phyloP scores from a whole-genome alignment of 768 basidiomycete genomes.

The Macrocybe gigantea region DNA sequence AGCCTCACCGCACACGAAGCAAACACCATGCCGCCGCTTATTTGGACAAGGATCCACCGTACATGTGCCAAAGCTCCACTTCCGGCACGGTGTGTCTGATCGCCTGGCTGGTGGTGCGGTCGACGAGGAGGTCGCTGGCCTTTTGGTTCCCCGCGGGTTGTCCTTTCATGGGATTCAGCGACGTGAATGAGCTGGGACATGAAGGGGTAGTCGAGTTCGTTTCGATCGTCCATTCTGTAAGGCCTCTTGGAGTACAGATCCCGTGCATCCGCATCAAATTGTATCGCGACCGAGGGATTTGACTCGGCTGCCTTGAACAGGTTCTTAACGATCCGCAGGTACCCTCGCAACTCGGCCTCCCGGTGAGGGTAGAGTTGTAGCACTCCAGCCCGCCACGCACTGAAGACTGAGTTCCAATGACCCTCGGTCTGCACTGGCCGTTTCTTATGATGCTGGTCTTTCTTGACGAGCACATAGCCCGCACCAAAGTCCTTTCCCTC shows the following conservation, averaged over 20 bases:
- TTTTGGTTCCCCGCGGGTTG: no score
- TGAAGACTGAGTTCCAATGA: slow-evolving; percentile 11
- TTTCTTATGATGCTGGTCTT: slow-evolving; percentile 2
- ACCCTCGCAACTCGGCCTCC: slow-evolving; percentile 1
- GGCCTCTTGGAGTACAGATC: slow-evolving; percentile 6
- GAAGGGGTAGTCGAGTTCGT: slow-evolving; percentile 3
- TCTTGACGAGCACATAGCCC: neutral
- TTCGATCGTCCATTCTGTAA: slow-evolving; percentile 10
- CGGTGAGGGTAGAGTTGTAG: slow-evolving; percentile 10
- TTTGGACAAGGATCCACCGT: slow-evolving; percentile 3
- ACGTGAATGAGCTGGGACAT: slow-evolving; percentile 4
- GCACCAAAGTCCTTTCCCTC: neutral
- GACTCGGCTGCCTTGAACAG: slow-evolving; percentile 5
- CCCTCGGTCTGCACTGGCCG: slow-evolving; percentile 2
- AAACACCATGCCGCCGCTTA: slow-evolving; percentile 5
- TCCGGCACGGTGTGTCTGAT: neutral
- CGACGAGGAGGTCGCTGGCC: neutral
- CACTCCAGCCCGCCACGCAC: slow-evolving; percentile 3
- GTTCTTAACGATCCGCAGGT: slow-evolving; percentile 5
- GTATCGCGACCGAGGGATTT: slow-evolving; percentile 1
- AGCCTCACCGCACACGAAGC: slow-evolving; percentile 5
- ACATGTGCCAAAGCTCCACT: slow-evolving; percentile 8
- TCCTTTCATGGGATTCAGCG: no score
- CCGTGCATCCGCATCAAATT: slow-evolving; percentile 7
- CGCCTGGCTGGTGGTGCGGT: neutral